Base-by-base conservation (phyloP, 768 basidiomycete species). In the Termitomyces sp. region DNA sequence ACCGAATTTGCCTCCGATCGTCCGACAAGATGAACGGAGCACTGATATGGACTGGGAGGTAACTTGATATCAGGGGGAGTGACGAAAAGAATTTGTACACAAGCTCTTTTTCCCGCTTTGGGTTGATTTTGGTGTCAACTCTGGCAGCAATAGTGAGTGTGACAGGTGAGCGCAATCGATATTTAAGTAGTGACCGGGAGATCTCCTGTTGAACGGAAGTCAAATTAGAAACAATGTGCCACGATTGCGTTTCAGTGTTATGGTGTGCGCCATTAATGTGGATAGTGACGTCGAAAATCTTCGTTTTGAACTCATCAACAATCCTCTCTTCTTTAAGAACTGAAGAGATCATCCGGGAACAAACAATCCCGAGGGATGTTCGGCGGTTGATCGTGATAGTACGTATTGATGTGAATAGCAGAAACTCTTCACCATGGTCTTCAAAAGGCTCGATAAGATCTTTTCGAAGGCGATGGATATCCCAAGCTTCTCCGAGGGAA, bases 1-100 rank as follows among this genome's bases (percentile, higher is more conserved):
- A 69, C 7, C 77, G 72, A 35, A 80, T 74, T 27, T 71, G 69
- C 35, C 81, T 63, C 35, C 81, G 65, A 60, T 83, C 81, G 2
- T 77, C 71, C 0, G 80, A 72, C 5, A 82, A 64, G 41, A 77
- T 71, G 58, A 80, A 82, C 0, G 78, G 74, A 0, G 76, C 80
- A 50, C 73, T 74, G 9, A 82, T 63, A 57, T 83, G 81, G 1
- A 77, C 70, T 0, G 81, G 80, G 0, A 83, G 66, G 4, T 71
- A 63, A 4, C 71, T 77, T 3, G 62, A 23, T 4, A 75, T 73
- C 2, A 82, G 69, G 0, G 79, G 80, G 7, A 82, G 66, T 0
- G 70, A 73, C 8, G 78, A 75, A 54, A 80, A 82, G 19, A 82
- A 68, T n/a, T 69, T 65, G 48, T 59, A 61, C 40, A 29, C 54